A percentile compares a stretch with the other conserved stretches of the same genome.
These are phyloP conservation scores for Metrosideros polymorpha DNA, from an alignment of 441 rosid genomes.

Conservation along the genomic window DNA sequence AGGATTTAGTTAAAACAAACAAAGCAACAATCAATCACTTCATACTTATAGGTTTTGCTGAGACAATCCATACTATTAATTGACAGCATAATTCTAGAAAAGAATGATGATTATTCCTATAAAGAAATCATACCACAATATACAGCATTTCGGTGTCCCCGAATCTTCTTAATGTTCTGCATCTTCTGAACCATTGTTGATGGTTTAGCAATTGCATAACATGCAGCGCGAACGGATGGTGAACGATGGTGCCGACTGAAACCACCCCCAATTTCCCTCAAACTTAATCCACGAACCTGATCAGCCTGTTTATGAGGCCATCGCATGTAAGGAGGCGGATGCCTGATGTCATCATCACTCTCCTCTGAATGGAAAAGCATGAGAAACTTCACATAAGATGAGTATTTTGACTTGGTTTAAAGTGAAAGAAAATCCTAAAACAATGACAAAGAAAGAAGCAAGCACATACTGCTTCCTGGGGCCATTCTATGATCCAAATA, in stretches of 20 bases:
- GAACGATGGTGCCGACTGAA: constrained; percentile 93
- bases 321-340: constrained; percentile 59
- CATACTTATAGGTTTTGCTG: neutral
- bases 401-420: neutral
- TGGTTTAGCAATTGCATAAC: constrained; percentile 94
- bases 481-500: neutral
- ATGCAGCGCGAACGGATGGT: constrained; percentile 86
- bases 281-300: constrained; percentile 82
- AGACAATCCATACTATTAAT: neutral
- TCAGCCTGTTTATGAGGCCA: constrained; percentile 97
- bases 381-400: neutral
- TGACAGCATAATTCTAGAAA: neutral
- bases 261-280: constrained; percentile 99
- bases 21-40: neutral
- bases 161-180: constrained; percentile 85
- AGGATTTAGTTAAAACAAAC: neutral
- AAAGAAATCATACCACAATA: constrained; percentile 70
- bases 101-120: constrained; percentile 3
- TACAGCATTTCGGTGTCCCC: constrained; percentile 98
- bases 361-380: constrained; percentile 27
- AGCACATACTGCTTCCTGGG: neutral
- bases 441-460: neutral
- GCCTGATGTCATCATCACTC: constrained; percentile 28
- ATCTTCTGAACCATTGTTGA: constrained; percentile 90
- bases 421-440: neutral